A percentile compares a stretch with the other conserved stretches of the same genome.
These are phyloP conservation scores for Coniferiporia weirii DNA, from an alignment of 1,284 basidiomycete species.

Conservation along the genomic window DNA sequence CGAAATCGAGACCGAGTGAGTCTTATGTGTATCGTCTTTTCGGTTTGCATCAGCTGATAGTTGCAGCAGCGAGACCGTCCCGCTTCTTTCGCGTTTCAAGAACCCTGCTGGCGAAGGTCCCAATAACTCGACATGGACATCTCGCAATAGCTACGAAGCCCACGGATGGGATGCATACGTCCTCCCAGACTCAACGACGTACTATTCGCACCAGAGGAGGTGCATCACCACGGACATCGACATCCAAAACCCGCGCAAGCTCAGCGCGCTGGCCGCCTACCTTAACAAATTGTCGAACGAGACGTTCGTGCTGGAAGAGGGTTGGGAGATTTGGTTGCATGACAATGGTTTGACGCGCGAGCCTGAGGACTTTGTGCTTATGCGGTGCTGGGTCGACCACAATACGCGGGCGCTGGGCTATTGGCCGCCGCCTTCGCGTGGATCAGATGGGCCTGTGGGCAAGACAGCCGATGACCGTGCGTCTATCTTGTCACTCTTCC, in stretches of 20 bases:
- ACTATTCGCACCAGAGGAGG: conserved; percentile 57
- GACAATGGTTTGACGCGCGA: conserved; percentile 25
- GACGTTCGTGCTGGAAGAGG: conserved; percentile 31
- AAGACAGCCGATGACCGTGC: conserved; percentile 47
- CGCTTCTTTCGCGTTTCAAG: conserved; percentile 3
- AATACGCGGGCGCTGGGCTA: conserved; percentile 44
- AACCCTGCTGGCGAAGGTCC: neutral
- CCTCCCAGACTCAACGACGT: conserved; percentile 61
- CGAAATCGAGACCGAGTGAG: conserved; percentile 14
- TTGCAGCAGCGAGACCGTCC: conserved; percentile 10
- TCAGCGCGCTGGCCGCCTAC: conserved; percentile 47
- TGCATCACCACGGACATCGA: conserved; percentile 62
- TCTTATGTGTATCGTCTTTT: neutral
- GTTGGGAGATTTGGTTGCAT: conserved; percentile 52
- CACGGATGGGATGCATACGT: conserved; percentile 62
- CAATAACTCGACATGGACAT: conserved; percentile 26
- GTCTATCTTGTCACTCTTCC: conserved; percentile 26
- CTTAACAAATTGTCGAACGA: conserved; percentile 36
- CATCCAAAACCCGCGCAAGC: conserved; percentile 43
- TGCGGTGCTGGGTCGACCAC: conserved; percentile 62
- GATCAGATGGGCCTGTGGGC: conserved; percentile 12
- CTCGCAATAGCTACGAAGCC: conserved; percentile 25
- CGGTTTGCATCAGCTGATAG: neutral
- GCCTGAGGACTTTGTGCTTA: conserved; percentile 31
- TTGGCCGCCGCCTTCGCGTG: conserved; percentile 33